phyloP scores from a whole-genome alignment of 2,329 filamentous ascomycete species.

The Mycosphaerella sp. region DNA sequence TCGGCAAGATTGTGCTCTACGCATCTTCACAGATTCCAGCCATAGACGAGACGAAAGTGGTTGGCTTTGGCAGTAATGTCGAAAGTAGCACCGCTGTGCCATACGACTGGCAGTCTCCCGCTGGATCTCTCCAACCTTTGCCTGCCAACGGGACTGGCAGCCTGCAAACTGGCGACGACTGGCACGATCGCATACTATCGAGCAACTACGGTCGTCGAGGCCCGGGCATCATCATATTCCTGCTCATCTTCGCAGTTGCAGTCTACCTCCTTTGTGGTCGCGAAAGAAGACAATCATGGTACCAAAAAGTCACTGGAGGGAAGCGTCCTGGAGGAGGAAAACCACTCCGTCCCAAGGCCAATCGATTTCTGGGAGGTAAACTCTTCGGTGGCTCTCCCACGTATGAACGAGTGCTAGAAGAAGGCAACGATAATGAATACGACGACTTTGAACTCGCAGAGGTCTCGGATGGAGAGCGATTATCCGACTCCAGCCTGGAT shows the following conservation, averaged over 20 bases:
- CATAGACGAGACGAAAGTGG: conserved; percentile 58
- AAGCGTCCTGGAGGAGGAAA: conserved; percentile 35
- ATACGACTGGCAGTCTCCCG: conserved; percentile 76
- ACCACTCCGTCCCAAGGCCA: conserved; percentile 1
- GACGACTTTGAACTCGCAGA: conserved; percentile 72
- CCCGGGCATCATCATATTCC: conserved; percentile 68
- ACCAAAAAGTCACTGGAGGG: conserved; percentile 48
- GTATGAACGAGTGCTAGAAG: conserved; percentile 83
- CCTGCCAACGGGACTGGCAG: conserved; percentile 38
- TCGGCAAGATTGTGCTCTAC: conserved; percentile 94
- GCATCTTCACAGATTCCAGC: conserved; percentile 81
- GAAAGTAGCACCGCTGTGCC: conserved; percentile 36
- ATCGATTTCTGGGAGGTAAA: conserved; percentile 40
- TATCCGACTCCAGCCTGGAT: conserved; percentile 15
- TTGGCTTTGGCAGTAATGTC: conserved; percentile 87
- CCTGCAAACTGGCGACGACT: conserved; percentile 44
- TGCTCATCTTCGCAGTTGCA: conserved; percentile 63
- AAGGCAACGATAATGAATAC: conserved; percentile 63
- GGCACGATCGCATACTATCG: conserved; percentile 58
- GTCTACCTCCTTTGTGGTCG: conserved; percentile 71
- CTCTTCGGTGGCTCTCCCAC: conserved; percentile 53
- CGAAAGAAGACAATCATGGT: conserved; percentile 58
- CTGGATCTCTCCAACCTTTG: conserved; percentile 34
- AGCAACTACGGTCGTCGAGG: conserved; percentile 58
- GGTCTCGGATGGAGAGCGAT: conserved; percentile 49